Base-by-base conservation (phyloP, 352 stramenopile species). In the Phytopythium chamaehyphon region DNA sequence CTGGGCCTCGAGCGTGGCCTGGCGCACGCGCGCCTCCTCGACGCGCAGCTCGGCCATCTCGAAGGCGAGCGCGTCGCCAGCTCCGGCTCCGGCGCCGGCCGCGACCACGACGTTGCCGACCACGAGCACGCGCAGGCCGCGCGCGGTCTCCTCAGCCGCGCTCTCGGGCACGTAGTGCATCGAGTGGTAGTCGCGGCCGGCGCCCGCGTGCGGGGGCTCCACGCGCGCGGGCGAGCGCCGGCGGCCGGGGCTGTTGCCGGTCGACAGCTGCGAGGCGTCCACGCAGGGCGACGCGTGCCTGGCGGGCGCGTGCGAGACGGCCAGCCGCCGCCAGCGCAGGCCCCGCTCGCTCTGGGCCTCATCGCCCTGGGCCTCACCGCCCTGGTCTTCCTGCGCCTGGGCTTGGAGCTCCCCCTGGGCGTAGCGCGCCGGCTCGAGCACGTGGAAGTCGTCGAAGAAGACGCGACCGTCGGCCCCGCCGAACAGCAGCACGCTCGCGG, bases 121-220 rank as follows among this genome's bases (percentile, higher is more conserved):
- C 12, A 90, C 69, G 24, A 90, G 66, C 50, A 90, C 72, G 44
- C 76, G 65, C 45, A 83, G 61, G 9, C 76, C 79, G 11, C 47
- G 51, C 9, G 42, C 37, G 6, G 28, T 43, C 46, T 78, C 71
- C 14, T 86, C 70, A 24, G 71, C 56, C 5, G 18, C 47, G 15
- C 63, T 54, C 18, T 62, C 54, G 28, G 73, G 54, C 8, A 88
- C 62, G 51, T 90, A 90, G 61, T 90, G 80, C 76, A 90, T 88
- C 11, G 73, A 72, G 61, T 88, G 76, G 53, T 85, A 76, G 54
- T 86, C 73, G 35, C 80, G 73, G 23, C 62, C 61, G 47, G 53
- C 43, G 50, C 63, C 57, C 15, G 56, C 43, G 33, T 65, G 60
- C 36, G 54, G 37, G 10, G 45, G 61, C 28, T 43, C 45, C 14